Conservation (phyloP, 2,329 filamentous ascomycete species). For the Tetracladium maxilliforme region DNA sequence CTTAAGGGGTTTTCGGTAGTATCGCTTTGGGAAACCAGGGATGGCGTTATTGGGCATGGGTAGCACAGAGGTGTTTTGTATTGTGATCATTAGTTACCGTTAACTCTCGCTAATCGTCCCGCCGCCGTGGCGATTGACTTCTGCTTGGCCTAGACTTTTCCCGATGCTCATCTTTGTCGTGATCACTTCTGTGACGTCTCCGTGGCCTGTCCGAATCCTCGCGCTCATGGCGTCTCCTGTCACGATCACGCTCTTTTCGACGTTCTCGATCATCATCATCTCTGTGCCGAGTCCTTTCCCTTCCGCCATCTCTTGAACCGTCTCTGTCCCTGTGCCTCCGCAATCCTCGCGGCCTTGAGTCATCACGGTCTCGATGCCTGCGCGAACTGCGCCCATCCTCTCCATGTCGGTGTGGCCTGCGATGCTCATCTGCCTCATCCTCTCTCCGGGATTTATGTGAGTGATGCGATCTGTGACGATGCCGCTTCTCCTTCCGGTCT, state of each 20-base stretch:
- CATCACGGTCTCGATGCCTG: conserved; percentile 11
- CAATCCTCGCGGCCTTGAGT: conserved; percentile 7
- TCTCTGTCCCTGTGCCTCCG: too few relatives aligned
- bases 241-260: conserved; percentile 4
- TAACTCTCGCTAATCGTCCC: conserved; percentile 6
- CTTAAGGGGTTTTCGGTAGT: conserved; percentile 6
- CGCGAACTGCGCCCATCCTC: conserved; percentile 7
- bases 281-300: conserved; percentile 4
- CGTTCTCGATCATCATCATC: conserved; percentile 3
- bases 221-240: conserved; percentile 4
- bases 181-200: conserved; percentile 1
- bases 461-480: conserved; percentile 28
- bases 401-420: conserved; percentile 1
- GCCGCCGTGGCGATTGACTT: conserved; percentile 4
- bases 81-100: too few relatives aligned
- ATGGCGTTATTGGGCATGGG: too few relatives aligned
- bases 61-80: too few relatives aligned
- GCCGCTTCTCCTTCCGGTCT: conserved; percentile 23
- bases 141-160: conserved; percentile 3
- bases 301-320: too few relatives aligned
- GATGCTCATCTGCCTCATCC: conserved; percentile 4
- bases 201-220: neutral
- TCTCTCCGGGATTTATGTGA: conserved; percentile 25
- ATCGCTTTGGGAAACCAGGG: conserved; percentile 11
- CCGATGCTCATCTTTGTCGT: conserved; percentile 2